phyloP scores from a whole-genome alignment of 2,329 filamentous ascomycete genomes.

The Aspergillus persii region DNA sequence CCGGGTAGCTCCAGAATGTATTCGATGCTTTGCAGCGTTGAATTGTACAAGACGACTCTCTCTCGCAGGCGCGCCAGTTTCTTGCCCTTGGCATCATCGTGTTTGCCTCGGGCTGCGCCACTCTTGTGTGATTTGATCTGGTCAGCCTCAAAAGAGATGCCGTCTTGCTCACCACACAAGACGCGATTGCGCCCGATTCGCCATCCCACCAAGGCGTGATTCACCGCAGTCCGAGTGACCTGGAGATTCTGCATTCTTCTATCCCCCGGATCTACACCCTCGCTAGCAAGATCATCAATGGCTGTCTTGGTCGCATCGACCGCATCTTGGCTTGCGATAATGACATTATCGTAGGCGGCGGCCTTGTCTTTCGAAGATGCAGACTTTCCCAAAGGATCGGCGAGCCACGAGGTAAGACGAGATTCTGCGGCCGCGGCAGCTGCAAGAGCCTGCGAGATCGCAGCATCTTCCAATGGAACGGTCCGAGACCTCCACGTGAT shows the following conservation, averaged over 20 bases:
- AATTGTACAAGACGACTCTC: conserved; percentile 84
- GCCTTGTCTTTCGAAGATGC: conserved; percentile 62
- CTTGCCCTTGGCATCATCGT: conserved; percentile 68
- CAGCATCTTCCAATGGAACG: conserved; percentile 87
- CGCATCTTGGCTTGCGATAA: conserved; percentile 87
- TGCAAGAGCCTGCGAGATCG: conserved; percentile 80
- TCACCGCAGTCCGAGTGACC: conserved; percentile 87
- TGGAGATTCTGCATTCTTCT: conserved; percentile 87
- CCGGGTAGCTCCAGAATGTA: conserved; percentile 86
- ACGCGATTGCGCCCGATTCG: conserved; percentile 89
- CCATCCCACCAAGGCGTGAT: conserved; percentile 93
- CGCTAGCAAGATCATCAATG: conserved; percentile 82
- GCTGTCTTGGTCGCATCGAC: conserved; percentile 90
- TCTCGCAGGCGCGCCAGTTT: conserved; percentile 81
- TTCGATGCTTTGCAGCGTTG: conserved; percentile 84
- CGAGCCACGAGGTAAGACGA: conserved; percentile 49
- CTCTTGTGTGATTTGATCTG: conserved; percentile 52
- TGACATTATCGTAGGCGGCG: conserved; percentile 84
- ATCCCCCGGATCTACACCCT: conserved; percentile 81
- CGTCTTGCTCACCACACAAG: conserved; percentile 78
- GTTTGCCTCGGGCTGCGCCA: conserved; percentile 50
- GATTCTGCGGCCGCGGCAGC: conserved; percentile 59
- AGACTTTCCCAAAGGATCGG: conserved; percentile 39
- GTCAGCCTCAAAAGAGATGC: conserved; percentile 56
- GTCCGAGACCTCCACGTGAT: conserved; percentile 83